These are phyloP conservation scores for Candida boidinii DNA, from an alignment of 805 yeast genomes.

Conservation along the genomic window DNA sequence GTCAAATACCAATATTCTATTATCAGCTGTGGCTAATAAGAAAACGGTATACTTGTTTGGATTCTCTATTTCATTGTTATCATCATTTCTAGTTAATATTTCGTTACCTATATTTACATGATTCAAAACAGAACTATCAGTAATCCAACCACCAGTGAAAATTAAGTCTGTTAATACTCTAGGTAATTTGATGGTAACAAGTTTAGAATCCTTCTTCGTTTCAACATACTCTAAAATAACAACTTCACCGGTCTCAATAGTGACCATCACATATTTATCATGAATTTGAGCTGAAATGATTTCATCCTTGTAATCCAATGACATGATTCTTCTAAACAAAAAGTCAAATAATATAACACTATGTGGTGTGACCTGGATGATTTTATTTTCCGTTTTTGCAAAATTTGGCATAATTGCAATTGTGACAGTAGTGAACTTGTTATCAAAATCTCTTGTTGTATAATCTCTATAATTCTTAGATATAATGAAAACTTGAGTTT, in stretches of 20 bases:
- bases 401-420: slow-evolving; percentile 42
- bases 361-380: slow-evolving; percentile 68
- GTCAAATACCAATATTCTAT: slow-evolving; percentile 57
- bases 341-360: slow-evolving; percentile 56
- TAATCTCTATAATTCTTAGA: slow-evolving; percentile 53
- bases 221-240: slow-evolving; percentile 38
- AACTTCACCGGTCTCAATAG: slow-evolving; percentile 65
- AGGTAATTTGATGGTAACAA: slow-evolving; percentile 24
- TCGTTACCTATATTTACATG: slow-evolving; percentile 27
- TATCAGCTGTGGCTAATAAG: slow-evolving; percentile 69
- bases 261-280: slow-evolving; percentile 56
- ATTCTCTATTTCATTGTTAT: slow-evolving; percentile 12
- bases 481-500: slow-evolving; percentile 62
- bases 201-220: slow-evolving; percentile 5
- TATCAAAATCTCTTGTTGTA: slow-evolving; percentile 53
- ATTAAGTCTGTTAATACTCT: slow-evolving; percentile 26
- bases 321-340: slow-evolving; percentile 44
- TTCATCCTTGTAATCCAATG: slow-evolving; percentile 48
- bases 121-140: slow-evolving; percentile 39
- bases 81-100: slow-evolving; percentile 18
- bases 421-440: slow-evolving; percentile 54
- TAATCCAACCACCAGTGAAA: slow-evolving; percentile 61
- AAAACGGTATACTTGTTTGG: slow-evolving; percentile 34
- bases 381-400: slow-evolving; percentile 34
- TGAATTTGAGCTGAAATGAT: slow-evolving; percentile 53